phyloP scores from a whole-genome alignment of 2,329 filamentous ascomycete species.

The Sclerotinia sclerotiorum region DNA sequence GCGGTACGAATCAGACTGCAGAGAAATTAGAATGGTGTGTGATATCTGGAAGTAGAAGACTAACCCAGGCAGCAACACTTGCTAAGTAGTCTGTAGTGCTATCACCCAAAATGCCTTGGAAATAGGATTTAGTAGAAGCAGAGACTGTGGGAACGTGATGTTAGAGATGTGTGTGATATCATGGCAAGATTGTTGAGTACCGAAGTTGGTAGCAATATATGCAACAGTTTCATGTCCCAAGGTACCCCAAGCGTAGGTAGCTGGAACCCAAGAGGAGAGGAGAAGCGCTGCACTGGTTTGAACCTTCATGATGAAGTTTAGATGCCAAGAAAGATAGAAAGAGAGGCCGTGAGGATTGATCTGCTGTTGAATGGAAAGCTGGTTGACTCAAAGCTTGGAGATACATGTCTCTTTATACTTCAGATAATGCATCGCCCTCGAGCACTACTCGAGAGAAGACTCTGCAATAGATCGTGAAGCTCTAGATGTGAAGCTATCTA shows the following conservation, averaged over 20 bases:
- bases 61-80: slow-evolving; percentile 59
- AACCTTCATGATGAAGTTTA: slow-evolving; percentile 19
- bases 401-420: slow-evolving; percentile 13
- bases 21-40: neutral
- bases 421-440: neutral
- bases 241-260: slow-evolving; percentile 39
- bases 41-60: neutral
- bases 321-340: slow-evolving; percentile 2
- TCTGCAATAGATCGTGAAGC: neutral
- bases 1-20: slow-evolving; percentile 54
- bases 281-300: slow-evolving; percentile 25
- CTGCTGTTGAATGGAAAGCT: neutral
- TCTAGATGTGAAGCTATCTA: slow-evolving; percentile 5
- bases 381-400: neutral
- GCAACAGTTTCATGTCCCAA: slow-evolving; percentile 66
- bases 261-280: slow-evolving; percentile 27
- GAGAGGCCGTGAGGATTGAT: neutral
- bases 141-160: slow-evolving; percentile 43
- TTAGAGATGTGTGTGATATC: neutral
- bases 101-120: slow-evolving; percentile 58
- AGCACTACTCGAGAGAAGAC: neutral
- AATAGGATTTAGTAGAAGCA: slow-evolving; percentile 55
- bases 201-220: slow-evolving; percentile 59
- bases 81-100: slow-evolving; percentile 59
- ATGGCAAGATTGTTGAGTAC: slow-evolving; percentile 20